Conservation (phyloP, 75 land plant species). For the Pseudotsuga menziesii region DNA sequence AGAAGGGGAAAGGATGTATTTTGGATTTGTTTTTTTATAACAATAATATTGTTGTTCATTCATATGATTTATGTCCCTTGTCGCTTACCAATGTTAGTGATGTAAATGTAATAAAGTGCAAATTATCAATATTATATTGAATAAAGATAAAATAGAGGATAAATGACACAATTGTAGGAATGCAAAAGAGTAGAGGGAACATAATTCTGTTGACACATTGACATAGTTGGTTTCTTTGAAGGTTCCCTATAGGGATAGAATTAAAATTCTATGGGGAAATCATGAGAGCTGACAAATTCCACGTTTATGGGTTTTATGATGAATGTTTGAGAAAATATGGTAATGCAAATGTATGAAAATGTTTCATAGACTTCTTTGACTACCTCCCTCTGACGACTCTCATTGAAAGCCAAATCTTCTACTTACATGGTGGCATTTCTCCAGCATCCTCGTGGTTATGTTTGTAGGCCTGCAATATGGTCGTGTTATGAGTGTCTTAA, state of each 20-base stretch:
- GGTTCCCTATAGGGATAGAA: constrained; percentile 74
- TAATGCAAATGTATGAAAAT: constrained; percentile 87
- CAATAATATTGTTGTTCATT: no score
- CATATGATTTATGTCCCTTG: no score
- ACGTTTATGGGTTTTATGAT: constrained; percentile 77
- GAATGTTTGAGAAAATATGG: constrained; percentile 89
- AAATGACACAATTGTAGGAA: no score
- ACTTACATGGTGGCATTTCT: constrained; percentile 88
- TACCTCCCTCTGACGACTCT: constrained; percentile 69
- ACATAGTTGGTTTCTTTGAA: constrained; percentile 68
- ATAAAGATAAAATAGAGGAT: no score
- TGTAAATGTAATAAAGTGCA: no score
- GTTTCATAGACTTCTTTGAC: constrained; percentile 81
- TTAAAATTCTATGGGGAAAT: constrained; percentile 69
- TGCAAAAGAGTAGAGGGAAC: no score
- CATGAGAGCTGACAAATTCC: constrained; percentile 81
- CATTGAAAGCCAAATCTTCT: constrained; percentile 81
- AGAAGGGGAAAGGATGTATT: no score
- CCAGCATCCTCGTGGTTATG: constrained; percentile 40
- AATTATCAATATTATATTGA: no score
- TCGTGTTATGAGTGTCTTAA: not conserved
- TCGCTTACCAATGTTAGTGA: no score
- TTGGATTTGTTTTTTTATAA: no score
- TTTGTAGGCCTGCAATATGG: no score
- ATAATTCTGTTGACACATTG: constrained; percentile 74